Percentiles rank a stretch among this genome's conserved stretches.
These are phyloP conservation scores for Tetracladium setigerum DNA, from an alignment of 495 filamentous ascomycete species.

Conservation along the genomic window DNA sequence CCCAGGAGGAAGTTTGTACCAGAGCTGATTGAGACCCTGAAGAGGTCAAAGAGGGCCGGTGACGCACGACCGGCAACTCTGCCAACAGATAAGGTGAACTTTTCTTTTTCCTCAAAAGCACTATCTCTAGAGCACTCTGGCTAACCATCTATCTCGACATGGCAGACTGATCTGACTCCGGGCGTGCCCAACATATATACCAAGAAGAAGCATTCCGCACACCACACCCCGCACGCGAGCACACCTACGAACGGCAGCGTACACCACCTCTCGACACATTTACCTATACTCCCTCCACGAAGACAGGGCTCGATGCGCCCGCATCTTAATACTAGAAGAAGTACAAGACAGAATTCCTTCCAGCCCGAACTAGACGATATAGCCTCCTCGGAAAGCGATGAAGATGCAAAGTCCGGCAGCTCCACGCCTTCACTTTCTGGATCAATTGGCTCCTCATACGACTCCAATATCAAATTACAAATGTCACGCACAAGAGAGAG, in stretches of 20 bases:
- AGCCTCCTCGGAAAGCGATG: slow-evolving; percentile 25
- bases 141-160: slow-evolving; percentile 1
- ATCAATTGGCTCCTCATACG: slow-evolving; percentile 47
- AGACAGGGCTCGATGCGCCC: slow-evolving; percentile 31
- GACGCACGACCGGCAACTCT: slow-evolving; percentile 42
- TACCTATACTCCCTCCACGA: slow-evolving; percentile 12
- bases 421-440: slow-evolving; percentile 42
- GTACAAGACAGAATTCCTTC: slow-evolving; percentile 30
- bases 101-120: slow-evolving; percentile 2
- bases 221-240: background rate
- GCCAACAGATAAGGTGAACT: slow-evolving; percentile 37
- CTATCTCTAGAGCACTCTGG: background rate
- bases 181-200: slow-evolving; percentile 51
- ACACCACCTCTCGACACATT: background rate
- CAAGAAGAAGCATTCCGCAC: slow-evolving; percentile 26
- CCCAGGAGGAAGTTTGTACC: slow-evolving; percentile 47
- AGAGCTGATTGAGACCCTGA: slow-evolving; percentile 61
- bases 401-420: slow-evolving; percentile 16
- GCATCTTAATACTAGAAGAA: slow-evolving; percentile 30
- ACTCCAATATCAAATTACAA: slow-evolving; percentile 37
- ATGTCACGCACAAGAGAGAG: slow-evolving; percentile 48
- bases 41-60: slow-evolving; percentile 44
- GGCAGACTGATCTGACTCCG: slow-evolving; percentile 45
- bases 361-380: slow-evolving; percentile 33
- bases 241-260: background rate